Percentiles rank a stretch among this genome's conserved stretches.
Evolutionary conservation across 2,329 filamentous ascomycete species (phyloP).

Genomic region (Berkeleyomyces basicola): DNA sequence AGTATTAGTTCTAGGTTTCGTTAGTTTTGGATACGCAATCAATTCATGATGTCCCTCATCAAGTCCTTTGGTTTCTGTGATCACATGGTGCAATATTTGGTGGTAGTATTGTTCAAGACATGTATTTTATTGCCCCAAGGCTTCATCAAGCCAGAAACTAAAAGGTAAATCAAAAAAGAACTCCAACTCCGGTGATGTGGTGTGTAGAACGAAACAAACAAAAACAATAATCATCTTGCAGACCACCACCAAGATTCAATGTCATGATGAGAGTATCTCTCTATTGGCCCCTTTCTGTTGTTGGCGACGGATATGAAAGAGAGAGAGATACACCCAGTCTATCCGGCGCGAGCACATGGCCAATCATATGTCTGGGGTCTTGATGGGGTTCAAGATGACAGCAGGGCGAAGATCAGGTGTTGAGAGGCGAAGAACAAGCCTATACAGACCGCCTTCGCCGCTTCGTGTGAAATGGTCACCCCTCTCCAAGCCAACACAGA

Average conservation of each 20-base stretch:
- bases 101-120: background rate
- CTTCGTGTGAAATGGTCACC: background rate
- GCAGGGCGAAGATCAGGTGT: background rate
- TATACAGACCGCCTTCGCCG: background rate
- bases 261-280: background rate
- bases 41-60: background rate
- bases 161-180: conserved; percentile 9
- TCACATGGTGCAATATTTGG: too few relatives aligned
- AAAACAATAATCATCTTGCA: background rate
- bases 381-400: background rate
- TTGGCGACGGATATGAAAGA: background rate
- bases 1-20: background rate
- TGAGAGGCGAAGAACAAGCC: background rate
- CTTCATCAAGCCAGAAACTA: conserved; percentile 13
- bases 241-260: background rate
- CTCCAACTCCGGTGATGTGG: conserved; percentile 13
- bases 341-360: background rate
- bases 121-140: conserved; percentile 10
- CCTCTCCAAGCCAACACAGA: background rate
- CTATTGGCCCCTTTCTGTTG: background rate
- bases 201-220: conserved; percentile 4
- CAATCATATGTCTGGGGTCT: background rate
- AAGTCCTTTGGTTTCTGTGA: background rate
- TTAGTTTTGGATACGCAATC: background rate
- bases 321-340: background rate